These are phyloP conservation scores for Microcyclosporella mali DNA, from an alignment of 2,329 filamentous ascomycete species.

Conservation along the genomic window DNA sequence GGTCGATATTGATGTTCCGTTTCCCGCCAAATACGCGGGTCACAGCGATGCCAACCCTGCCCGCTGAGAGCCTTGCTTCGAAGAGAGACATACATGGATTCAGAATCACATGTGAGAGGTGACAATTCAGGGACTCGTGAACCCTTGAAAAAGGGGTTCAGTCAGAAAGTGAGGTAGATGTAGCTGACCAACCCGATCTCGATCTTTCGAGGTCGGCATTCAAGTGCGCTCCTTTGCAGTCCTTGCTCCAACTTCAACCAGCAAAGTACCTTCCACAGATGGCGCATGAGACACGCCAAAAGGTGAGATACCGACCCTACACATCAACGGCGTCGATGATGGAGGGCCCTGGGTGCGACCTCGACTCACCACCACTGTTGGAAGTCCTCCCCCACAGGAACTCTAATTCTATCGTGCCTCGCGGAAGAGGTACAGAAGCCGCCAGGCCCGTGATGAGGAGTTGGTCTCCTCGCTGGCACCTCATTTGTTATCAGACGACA, in stretches of 20 bases:
- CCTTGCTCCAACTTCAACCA: not conserved
- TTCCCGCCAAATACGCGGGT: too few relatives aligned
- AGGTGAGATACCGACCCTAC: too few relatives aligned
- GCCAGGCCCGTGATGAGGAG: not conserved
- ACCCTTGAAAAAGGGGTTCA: slow-evolving; percentile 2
- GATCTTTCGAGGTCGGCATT: not conserved
- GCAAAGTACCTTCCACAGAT: not conserved
- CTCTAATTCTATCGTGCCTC: not conserved
- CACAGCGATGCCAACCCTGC: too few relatives aligned
- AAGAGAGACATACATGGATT: too few relatives aligned
- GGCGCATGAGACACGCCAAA: not conserved
- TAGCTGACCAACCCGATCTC: slow-evolving; percentile 8
- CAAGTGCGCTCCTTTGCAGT: too few relatives aligned
- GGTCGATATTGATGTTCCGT: too few relatives aligned
- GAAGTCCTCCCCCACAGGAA: not conserved
- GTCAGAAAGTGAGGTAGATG: not conserved
- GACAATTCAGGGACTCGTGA: slow-evolving; percentile 3
- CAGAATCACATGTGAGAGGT: slow-evolving; percentile 8
- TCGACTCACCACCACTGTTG: not conserved
- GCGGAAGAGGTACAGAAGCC: slow-evolving; percentile 2
- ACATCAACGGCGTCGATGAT: not conserved
- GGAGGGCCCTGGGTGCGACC: too few relatives aligned
- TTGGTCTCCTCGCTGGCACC: too few relatives aligned
- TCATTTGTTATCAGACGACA: too few relatives aligned
- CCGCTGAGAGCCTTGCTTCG: slow-evolving; percentile 11